phyloP scores from a whole-genome alignment of 177 flowering plant species.

The Vitis hybrid region DNA sequence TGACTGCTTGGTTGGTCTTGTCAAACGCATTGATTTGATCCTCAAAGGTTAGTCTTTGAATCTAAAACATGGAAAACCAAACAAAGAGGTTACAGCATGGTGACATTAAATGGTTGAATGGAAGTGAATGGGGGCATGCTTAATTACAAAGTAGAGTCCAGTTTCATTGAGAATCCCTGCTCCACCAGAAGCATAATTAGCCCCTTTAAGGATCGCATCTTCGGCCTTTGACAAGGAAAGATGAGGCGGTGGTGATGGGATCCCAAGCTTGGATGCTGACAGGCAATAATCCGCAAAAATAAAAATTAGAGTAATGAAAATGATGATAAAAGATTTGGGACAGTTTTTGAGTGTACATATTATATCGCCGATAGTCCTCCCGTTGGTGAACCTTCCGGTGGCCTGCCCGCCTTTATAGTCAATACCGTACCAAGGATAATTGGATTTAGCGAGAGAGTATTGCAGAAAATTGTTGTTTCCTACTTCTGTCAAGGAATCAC shows the following conservation, averaged over 20 bases:
- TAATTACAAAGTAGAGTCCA: conserved; percentile 65
- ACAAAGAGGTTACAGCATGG: too few relatives aligned
- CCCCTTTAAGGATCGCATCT: conserved; percentile 58
- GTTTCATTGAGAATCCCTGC: conserved; percentile 91
- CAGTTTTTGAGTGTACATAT: conserved; percentile 36
- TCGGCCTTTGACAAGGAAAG: conserved; percentile 39
- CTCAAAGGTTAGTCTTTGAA: conserved; percentile 68
- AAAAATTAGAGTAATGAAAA: neutral
- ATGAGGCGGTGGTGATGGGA: conserved; percentile 50
- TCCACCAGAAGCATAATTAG: conserved; percentile 88
- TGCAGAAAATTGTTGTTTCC: conserved; percentile 80
- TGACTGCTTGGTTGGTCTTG: conserved; percentile 48
- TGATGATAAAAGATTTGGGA: neutral
- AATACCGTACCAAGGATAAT: conserved; percentile 72
- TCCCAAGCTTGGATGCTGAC: conserved; percentile 67
- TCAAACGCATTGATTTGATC: conserved; percentile 63
- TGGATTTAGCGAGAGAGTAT: conserved; percentile 61
- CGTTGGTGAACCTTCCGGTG: conserved; percentile 83
- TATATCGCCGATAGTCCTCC: conserved; percentile 73
- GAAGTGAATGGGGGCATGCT: neutral
- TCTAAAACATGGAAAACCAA: conserved; percentile 31
- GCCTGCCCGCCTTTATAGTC: conserved; percentile 56
- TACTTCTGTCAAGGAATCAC: conserved; percentile 79
- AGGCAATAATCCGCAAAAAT: conserved; percentile 8
- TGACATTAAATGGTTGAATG: neutral